phyloP scores from a whole-genome alignment of 140 eudicot genomes.

The Senecio squalidus region DNA sequence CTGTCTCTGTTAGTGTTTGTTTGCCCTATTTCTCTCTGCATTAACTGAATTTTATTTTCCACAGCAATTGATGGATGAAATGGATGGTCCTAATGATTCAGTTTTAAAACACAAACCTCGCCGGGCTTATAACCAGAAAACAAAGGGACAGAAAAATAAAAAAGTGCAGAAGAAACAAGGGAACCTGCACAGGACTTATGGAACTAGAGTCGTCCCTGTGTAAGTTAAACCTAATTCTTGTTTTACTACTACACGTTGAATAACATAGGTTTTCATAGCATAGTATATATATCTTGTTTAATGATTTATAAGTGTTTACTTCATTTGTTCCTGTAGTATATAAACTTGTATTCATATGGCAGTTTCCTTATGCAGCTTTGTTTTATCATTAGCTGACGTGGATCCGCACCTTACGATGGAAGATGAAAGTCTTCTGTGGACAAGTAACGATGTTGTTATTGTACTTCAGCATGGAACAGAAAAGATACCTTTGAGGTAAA shows the following conservation, averaged over 20 bases:
- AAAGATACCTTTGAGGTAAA: conserved; percentile 67
- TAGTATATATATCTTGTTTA: background rate
- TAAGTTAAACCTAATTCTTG: conserved; percentile 28
- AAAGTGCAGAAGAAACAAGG: conserved; percentile 61
- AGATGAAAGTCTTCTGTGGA: conserved; percentile 91
- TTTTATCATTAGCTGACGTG: conserved; percentile 81
- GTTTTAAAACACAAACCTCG: conserved; percentile 82
- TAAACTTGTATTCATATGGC: background rate
- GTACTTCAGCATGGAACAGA: conserved; percentile 78
- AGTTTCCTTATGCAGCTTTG: conserved; percentile 51
- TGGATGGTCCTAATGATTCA: conserved; percentile 62
- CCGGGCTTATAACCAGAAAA: conserved; percentile 50
- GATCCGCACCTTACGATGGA: conserved; percentile 94
- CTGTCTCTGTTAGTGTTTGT: background rate
- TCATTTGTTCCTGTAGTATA: background rate
- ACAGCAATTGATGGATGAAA: conserved; percentile 83
- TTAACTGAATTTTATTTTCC: conserved; percentile 7
- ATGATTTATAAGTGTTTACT: background rate
- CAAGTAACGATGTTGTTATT: conserved; percentile 83
- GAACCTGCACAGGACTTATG: conserved; percentile 81
- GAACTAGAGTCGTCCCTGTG: conserved; percentile 99
- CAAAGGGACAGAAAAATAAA: conserved; percentile 47
- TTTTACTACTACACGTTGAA: background rate
- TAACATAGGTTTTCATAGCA: background rate
- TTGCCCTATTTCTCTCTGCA: conserved; percentile 10